Evolutionary conservation across 2,329 filamentous ascomycete species (phyloP).

Genomic region (Rhynchosporium secalis): DNA sequence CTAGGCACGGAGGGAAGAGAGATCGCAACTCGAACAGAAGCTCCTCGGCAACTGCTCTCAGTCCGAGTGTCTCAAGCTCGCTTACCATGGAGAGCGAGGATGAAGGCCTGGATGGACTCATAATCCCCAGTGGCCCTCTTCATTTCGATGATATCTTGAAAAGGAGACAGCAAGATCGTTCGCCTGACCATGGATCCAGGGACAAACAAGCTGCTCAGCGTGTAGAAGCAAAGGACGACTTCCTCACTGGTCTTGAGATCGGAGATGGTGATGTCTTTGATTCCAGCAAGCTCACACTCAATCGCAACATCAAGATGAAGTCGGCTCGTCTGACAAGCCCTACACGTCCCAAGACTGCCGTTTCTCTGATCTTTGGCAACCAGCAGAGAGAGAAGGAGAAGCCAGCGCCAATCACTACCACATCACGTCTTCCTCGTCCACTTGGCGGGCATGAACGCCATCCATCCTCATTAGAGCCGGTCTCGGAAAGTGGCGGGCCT

Average conservation of each 20-base stretch:
- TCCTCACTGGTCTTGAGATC: constrained; percentile 83
- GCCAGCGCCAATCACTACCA: constrained; percentile 41
- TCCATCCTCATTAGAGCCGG: constrained; percentile 80
- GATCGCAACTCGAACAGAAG: constrained; percentile 79
- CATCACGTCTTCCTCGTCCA: constrained; percentile 78
- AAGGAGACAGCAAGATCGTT: constrained; percentile 64
- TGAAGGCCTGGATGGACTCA: constrained; percentile 84
- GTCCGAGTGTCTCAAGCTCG: constrained; percentile 88
- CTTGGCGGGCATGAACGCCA: constrained; percentile 66
- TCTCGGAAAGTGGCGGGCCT: constrained; percentile 83
- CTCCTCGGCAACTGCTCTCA: constrained; percentile 85
- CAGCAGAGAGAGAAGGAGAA: constrained; percentile 50
- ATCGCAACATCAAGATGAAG: constrained; percentile 90
- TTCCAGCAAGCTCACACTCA: constrained; percentile 76
- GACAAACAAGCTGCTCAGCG: constrained; percentile 40
- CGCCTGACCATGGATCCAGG: constrained; percentile 50
- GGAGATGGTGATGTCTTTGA: constrained; percentile 81
- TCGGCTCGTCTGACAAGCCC: constrained; percentile 68
- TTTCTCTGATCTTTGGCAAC: constrained; percentile 89
- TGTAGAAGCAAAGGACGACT: constrained; percentile 62
- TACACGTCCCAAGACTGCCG: constrained; percentile 69
- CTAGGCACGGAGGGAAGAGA: constrained; percentile 80
- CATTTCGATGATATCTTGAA: constrained; percentile 79
- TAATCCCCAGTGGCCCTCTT: constrained; percentile 80
- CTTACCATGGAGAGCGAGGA: constrained; percentile 92